Percentiles rank a stretch among this genome's conserved stretches.
Conservation (phyloP, 2,329 filamentous ascomycete genomes). For the Cordyceps pruinosa region DNA sequence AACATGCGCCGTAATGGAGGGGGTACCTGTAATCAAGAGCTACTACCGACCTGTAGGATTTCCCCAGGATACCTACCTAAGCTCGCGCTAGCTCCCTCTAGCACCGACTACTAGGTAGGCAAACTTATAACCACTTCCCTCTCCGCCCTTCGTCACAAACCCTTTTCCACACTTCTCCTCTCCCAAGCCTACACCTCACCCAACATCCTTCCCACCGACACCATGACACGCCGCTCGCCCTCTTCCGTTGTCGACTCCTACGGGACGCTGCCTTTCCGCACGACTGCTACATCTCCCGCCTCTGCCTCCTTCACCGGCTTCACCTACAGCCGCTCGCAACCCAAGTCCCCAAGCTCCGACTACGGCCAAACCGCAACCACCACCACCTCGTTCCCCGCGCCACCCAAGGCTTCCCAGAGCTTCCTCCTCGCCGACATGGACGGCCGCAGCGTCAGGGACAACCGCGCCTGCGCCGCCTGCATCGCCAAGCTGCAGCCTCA, state of each 20-base stretch:
- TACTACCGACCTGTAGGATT: too few relatives aligned
- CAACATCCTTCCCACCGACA: background rate
- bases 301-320: slow-evolving; percentile 23
- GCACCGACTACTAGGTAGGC: too few relatives aligned
- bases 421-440: slow-evolving; percentile 42
- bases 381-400: background rate
- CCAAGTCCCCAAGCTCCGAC: slow-evolving; percentile 1
- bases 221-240: slow-evolving; percentile 40
- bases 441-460: slow-evolving; percentile 26
- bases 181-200: background rate
- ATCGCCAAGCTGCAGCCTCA: slow-evolving; percentile 26
- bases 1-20: background rate
- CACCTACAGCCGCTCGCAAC: slow-evolving; percentile 20
- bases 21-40: too few relatives aligned
- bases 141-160: background rate
- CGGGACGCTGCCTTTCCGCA: slow-evolving; percentile 38
- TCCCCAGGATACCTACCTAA: too few relatives aligned
- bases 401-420: slow-evolving; percentile 25
- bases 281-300: slow-evolving; percentile 15
- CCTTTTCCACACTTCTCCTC: background rate
- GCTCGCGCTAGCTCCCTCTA: too few relatives aligned
- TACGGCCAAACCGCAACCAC: background rate
- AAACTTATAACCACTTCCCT: too few relatives aligned
- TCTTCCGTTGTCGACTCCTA: slow-evolving; percentile 35
- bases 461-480: slow-evolving; percentile 33